Evolutionary conservation across 2,329 filamentous ascomycete genomes (phyloP).

Genomic region (Penicillium sp.): DNA sequence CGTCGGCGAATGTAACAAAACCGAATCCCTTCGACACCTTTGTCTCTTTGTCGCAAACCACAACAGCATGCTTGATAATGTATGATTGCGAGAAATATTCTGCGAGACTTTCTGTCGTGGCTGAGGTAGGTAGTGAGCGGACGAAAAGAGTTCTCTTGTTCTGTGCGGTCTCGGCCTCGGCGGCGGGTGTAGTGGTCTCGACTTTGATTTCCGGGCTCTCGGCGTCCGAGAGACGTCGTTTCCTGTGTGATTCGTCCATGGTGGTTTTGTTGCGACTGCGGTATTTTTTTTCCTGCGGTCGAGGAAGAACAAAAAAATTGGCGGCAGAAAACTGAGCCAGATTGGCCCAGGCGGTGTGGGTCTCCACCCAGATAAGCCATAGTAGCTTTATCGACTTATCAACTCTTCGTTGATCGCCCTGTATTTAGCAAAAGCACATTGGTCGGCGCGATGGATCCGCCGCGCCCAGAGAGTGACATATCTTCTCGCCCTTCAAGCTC

Average conservation of each 20-base stretch:
- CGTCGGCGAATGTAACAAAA: slow-evolving; percentile 94
- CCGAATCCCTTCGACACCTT: slow-evolving; percentile 90
- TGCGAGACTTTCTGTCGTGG: slow-evolving; percentile 78
- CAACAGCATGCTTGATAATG: slow-evolving; percentile 93
- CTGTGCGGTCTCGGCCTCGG: slow-evolving; percentile 25
- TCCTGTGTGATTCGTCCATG: slow-evolving; percentile 38
- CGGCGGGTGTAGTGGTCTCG: slow-evolving; percentile 21
- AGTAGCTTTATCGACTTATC: slow-evolving; percentile 18
- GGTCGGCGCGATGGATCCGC: neutral
- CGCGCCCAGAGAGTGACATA: neutral
- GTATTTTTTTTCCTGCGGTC: slow-evolving; percentile 16
- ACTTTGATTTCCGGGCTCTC: slow-evolving; percentile 18
- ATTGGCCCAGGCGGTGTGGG: slow-evolving; percentile 11
- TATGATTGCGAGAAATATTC: slow-evolving; percentile 92
- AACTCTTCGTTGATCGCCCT: slow-evolving; percentile 15
- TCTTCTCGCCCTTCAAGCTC: slow-evolving; percentile 40
- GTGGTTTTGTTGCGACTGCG: slow-evolving; percentile 9
- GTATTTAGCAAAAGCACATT: neutral
- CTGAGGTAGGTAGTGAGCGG: slow-evolving; percentile 72
- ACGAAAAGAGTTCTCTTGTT: slow-evolving; percentile 76
- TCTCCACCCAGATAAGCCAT: slow-evolving; percentile 8
- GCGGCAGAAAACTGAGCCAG: slow-evolving; percentile 34
- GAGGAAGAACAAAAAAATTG: slow-evolving; percentile 28
- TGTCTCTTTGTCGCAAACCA: slow-evolving; percentile 79
- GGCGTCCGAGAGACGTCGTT: slow-evolving; percentile 34